A percentile compares a stretch with the other conserved stretches of the same genome.
Evolutionary conservation across 2,329 filamentous ascomycete genomes (phyloP).

Genomic region (Fusarium anthophilum): DNA sequence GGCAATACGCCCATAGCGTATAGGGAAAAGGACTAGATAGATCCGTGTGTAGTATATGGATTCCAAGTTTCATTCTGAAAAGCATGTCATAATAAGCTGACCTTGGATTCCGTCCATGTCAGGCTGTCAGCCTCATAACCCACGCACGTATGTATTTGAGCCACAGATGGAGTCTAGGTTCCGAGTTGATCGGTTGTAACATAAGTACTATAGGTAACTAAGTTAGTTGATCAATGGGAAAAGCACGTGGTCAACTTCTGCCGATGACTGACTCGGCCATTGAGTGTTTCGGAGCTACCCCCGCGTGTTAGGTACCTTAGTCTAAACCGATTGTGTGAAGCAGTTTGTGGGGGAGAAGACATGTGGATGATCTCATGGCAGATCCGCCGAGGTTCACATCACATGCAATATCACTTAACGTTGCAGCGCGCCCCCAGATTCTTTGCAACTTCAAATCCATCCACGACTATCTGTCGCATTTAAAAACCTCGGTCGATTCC

Average conservation of each 20-base stretch:
- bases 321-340: neutral
- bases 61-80: neutral
- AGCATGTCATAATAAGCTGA: neutral
- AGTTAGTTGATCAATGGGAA: neutral
- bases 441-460: constrained; percentile 12
- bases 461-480: constrained; percentile 18
- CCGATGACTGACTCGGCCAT: constrained; percentile 20
- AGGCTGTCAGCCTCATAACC: neutral
- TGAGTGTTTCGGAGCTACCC: constrained; percentile 4
- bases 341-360: constrained; percentile 24
- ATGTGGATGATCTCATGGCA: constrained; percentile 30
- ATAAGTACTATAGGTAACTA: neutral
- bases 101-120: neutral
- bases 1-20: neutral
- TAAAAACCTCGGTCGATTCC: constrained; percentile 36
- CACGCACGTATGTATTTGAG: neutral
- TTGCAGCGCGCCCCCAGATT: neutral
- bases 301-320: neutral
- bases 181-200: neutral
- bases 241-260: constrained; percentile 32
- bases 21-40: neutral
- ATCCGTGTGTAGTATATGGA: neutral
- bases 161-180: neutral
- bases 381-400: constrained; percentile 31
- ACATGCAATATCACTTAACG: constrained; percentile 22